phyloP scores from a whole-genome alignment of 257 asterid genomes.

The Nicotiana obtusifolia region DNA sequence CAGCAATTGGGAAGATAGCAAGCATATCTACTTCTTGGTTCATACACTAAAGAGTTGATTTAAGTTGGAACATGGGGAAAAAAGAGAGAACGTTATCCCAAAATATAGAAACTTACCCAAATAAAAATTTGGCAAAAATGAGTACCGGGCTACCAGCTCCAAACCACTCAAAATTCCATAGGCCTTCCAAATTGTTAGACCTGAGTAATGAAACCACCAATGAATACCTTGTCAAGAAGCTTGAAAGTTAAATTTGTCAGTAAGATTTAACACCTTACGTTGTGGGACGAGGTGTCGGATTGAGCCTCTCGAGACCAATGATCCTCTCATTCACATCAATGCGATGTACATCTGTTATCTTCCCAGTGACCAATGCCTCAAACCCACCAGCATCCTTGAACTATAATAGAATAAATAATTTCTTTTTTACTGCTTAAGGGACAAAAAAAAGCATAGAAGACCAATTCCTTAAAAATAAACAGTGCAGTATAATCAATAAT shows the following conservation, averaged over 20 bases:
- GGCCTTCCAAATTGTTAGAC: constrained; percentile 66
- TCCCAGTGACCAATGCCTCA: constrained; percentile 66
- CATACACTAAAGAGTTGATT: not conserved
- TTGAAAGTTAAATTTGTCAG: not conserved
- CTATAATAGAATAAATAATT: constrained; percentile 23
- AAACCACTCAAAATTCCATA: constrained; percentile 76
- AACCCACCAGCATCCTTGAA: constrained; percentile 81
- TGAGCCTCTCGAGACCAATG: constrained; percentile 72
- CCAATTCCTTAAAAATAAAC: not conserved
- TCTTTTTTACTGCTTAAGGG: not conserved
- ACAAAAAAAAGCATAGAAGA: not conserved
- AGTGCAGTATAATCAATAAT: not conserved
- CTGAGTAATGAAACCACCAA: constrained; percentile 38
- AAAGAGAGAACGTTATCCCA: not conserved
- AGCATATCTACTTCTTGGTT: not conserved
- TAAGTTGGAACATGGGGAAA: not conserved
- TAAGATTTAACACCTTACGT: constrained; percentile 55
- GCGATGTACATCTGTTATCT: constrained; percentile 46
- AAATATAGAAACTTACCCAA: constrained; percentile 43
- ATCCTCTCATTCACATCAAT: constrained; percentile 78
- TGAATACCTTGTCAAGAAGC: not conserved
- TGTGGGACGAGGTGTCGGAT: constrained; percentile 88
- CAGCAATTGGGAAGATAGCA: not conserved
- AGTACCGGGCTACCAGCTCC: constrained; percentile 73
- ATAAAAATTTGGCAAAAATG: constrained; percentile 50